These are phyloP conservation scores for Nectriaceae sp. DNA, from an alignment of 2,329 filamentous ascomycete genomes.

Conservation along the genomic window DNA sequence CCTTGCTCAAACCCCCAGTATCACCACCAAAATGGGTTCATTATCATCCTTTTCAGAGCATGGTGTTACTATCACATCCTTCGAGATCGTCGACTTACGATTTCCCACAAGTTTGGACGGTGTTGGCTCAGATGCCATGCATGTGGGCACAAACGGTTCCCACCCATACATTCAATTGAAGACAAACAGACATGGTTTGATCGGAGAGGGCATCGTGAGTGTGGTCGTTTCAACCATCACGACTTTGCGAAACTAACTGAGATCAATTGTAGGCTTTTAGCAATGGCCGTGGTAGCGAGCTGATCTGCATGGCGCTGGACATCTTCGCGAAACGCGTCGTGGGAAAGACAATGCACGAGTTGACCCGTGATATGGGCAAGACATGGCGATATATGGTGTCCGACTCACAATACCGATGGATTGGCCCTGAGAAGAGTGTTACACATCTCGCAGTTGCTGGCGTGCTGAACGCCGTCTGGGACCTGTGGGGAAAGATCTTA, in stretches of 20 bases:
- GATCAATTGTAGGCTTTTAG: slow-evolving; percentile 63
- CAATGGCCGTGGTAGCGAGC: slow-evolving; percentile 87
- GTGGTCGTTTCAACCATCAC: not conserved
- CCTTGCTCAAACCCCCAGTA: not conserved
- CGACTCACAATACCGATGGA: slow-evolving; percentile 90
- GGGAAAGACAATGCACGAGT: slow-evolving; percentile 72
- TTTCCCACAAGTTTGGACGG: slow-evolving; percentile 93
- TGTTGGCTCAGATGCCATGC: slow-evolving; percentile 97
- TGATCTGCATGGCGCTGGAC: slow-evolving; percentile 83
- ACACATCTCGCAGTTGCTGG: slow-evolving; percentile 89
- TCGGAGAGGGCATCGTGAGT: slow-evolving; percentile 76
- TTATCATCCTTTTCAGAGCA: slow-evolving; percentile 12
- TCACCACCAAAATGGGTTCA: slow-evolving; percentile 6
- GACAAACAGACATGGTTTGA: slow-evolving; percentile 67
- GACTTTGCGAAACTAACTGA: slow-evolving; percentile 1
- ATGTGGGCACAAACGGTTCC: slow-evolving; percentile 89
- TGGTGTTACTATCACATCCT: slow-evolving; percentile 14
- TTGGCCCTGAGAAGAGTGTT: slow-evolving; percentile 90
- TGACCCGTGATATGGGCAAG: slow-evolving; percentile 80
- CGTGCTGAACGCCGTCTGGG: slow-evolving; percentile 90
- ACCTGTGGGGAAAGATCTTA: slow-evolving; percentile 88
- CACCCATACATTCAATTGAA: slow-evolving; percentile 88
- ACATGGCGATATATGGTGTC: slow-evolving; percentile 90
- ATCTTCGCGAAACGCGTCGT: slow-evolving; percentile 78
- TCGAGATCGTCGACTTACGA: slow-evolving; percentile 58